Evolutionary conservation across 1,139 yeast species (phyloP).

Genomic region (Insectozyma bohioensis): DNA sequence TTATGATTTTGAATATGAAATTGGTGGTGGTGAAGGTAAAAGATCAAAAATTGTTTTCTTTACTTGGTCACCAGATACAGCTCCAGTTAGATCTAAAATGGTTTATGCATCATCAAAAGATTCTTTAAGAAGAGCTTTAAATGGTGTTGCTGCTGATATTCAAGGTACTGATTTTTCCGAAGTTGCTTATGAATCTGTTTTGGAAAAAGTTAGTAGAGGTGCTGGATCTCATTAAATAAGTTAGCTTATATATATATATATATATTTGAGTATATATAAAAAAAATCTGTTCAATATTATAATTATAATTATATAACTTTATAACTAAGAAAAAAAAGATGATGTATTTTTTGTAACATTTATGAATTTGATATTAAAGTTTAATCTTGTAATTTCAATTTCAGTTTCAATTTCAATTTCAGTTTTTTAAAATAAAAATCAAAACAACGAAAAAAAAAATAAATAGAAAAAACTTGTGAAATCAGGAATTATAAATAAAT

Average conservation of each 20-base stretch:
- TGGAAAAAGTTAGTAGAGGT: slow-evolving; percentile 74
- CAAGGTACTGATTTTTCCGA: slow-evolving; percentile 99
- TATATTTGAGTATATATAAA: no score
- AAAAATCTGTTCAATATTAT: no score
- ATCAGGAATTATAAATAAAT: slow-evolving; percentile 5
- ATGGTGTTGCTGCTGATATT: slow-evolving; percentile 89
- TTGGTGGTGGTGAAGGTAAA: slow-evolving; percentile 90
- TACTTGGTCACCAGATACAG: slow-evolving; percentile 98
- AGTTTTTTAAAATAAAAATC: no score
- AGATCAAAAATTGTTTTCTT: slow-evolving; percentile 90
- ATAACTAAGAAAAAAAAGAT: no score
- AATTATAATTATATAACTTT: no score
- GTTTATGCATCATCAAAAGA: slow-evolving; percentile 97
- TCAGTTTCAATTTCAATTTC: no score
- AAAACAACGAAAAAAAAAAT: no score
- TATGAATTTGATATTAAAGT: no score
- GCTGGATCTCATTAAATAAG: slow-evolving; percentile 15
- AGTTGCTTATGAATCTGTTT: slow-evolving; percentile 89
- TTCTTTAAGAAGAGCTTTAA: slow-evolving; percentile 94
- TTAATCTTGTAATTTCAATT: no score
- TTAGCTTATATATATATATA: no score
- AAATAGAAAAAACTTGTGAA: slow-evolving; percentile 4
- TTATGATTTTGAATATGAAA: slow-evolving; percentile 93
- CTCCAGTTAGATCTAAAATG: slow-evolving; percentile 94
- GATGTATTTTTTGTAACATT: no score